Conservation (phyloP, 805 yeast species). For the Metschnikowia kunwiensis region DNA sequence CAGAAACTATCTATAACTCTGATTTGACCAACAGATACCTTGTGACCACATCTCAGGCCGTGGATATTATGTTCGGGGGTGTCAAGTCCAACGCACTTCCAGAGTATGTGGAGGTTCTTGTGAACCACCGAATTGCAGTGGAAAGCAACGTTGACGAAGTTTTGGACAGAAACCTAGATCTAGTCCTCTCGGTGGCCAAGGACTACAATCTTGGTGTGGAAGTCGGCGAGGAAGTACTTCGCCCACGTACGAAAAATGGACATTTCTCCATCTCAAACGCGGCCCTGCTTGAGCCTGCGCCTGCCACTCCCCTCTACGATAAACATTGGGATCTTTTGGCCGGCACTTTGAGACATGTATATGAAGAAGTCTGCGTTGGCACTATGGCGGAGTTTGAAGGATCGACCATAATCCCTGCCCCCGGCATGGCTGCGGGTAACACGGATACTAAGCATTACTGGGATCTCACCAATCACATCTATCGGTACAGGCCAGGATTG, state of each 20-base stretch:
- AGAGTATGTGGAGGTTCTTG: slow-evolving; percentile 26
- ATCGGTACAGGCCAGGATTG: slow-evolving; percentile 53
- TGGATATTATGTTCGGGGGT: slow-evolving; percentile 34
- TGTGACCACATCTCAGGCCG: slow-evolving; percentile 34
- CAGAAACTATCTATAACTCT: slow-evolving; percentile 16
- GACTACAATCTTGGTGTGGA: slow-evolving; percentile 10
- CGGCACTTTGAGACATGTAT: slow-evolving; percentile 43
- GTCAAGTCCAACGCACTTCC: slow-evolving; percentile 41
- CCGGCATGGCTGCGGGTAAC: slow-evolving; percentile 64
- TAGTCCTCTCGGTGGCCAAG: slow-evolving; percentile 23
- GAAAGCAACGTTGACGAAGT: slow-evolving; percentile 27
- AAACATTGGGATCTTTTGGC: slow-evolving; percentile 41
- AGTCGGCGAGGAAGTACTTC: slow-evolving; percentile 5
- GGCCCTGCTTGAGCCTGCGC: slow-evolving; percentile 13
- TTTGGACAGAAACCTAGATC: slow-evolving; percentile 22
- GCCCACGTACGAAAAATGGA: slow-evolving; percentile 5
- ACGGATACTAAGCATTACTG: slow-evolving; percentile 70
- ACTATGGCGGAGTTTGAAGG: slow-evolving; percentile 19
- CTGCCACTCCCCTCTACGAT: slow-evolving; percentile 21
- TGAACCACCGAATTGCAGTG: slow-evolving; percentile 36
- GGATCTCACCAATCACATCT: slow-evolving; percentile 58
- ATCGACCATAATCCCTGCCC: slow-evolving; percentile 44
- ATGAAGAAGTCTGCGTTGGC: slow-evolving; percentile 41
- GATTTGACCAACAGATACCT: slow-evolving; percentile 25
- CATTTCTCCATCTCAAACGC: slow-evolving; percentile 4